These are phyloP conservation scores for Pythium aristosporum DNA, from an alignment of 352 stramenopile species.

Conservation along the genomic window DNA sequence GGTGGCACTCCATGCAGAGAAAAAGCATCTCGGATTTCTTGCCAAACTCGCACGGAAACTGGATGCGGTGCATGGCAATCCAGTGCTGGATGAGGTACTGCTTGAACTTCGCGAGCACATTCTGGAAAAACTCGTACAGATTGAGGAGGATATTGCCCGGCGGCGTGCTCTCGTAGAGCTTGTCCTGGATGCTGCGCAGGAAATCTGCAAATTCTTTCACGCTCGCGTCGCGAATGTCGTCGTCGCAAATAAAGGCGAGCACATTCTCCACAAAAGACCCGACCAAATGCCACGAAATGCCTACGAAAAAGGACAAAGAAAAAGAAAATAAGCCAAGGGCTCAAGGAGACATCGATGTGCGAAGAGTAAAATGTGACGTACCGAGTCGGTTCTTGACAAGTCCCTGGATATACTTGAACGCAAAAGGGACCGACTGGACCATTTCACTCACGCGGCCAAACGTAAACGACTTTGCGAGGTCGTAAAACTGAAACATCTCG, in stretches of 20 bases:
- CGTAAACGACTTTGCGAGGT: slow-evolving; percentile 42
- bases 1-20: slow-evolving; percentile 84
- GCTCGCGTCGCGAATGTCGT: slow-evolving; percentile 68
- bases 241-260: slow-evolving; percentile 65
- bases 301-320: slow-evolving; percentile 12
- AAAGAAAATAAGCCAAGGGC: background rate
- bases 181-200: slow-evolving; percentile 36
- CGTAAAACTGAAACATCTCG: slow-evolving; percentile 62
- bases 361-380: slow-evolving; percentile 20
- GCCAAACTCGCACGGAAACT: slow-evolving; percentile 77
- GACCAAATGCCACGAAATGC: slow-evolving; percentile 66
- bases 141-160: slow-evolving; percentile 62
- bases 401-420: slow-evolving; percentile 60
- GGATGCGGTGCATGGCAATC: slow-evolving; percentile 52
- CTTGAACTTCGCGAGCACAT: slow-evolving; percentile 65
- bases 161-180: slow-evolving; percentile 27
- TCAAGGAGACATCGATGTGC: background rate
- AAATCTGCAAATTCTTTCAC: slow-evolving; percentile 64
- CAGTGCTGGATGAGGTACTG: slow-evolving; percentile 60
- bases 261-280: slow-evolving; percentile 61
- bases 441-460: slow-evolving; percentile 59
- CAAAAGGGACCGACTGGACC: slow-evolving; percentile 62
- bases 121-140: slow-evolving; percentile 61
- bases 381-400: slow-evolving; percentile 50
- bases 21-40: slow-evolving; percentile 78